Evolutionary conservation across 306 rosid species (phyloP), one percentile per base, ranked within the genome.

Genomic region (Prunus davidiana): DNA sequence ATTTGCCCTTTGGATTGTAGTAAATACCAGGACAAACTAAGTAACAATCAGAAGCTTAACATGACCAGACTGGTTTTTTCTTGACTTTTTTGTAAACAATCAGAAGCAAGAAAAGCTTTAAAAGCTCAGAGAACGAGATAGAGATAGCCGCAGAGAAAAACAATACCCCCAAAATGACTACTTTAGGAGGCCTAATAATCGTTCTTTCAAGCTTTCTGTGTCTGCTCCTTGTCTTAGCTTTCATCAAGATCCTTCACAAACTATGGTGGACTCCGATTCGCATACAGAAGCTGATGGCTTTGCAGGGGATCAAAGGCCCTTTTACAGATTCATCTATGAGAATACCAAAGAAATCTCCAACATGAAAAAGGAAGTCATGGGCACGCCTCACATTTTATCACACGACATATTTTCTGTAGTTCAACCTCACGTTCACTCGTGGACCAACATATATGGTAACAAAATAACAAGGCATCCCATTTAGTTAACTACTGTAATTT

Each of bases 251-350:
- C 20, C 19, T 61, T 61, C 41, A 28, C 0, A 61, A 28, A 15
- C 66, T 27, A 27, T 61, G 66, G 66, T 61, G 66, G 66, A 28
- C 66, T 27, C 66, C 66, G 66, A 61, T 18, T 27, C 66, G 66
- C 19, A 6, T 61, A 2, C 66, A 14, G 43, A 61, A 27, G n/a
- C 38, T 13, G 43, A 61, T 61, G 66, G 38, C 41, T 61, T 28
- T 27, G 41, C 66, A 61, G 66, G 66, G 66, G 11, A 61, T 61
- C 66, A 61, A 4, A 61, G 66, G 66, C 43, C 66, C 66, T 27
- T 38, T 61, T 61, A 61, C 66, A 27, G n/a, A 27, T 12, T 61
- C 18, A 6, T 61, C 41, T 11, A 61, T 7, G 66, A 43, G 27
- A 61, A 61, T 11, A 61, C 66, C 20, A 27, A 27, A 61, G 16